A percentile compares a stretch with the other conserved stretches of the same genome.
Conservation (phyloP, 2,329 filamentous ascomycete species). For the Diaporthe vexans region DNA sequence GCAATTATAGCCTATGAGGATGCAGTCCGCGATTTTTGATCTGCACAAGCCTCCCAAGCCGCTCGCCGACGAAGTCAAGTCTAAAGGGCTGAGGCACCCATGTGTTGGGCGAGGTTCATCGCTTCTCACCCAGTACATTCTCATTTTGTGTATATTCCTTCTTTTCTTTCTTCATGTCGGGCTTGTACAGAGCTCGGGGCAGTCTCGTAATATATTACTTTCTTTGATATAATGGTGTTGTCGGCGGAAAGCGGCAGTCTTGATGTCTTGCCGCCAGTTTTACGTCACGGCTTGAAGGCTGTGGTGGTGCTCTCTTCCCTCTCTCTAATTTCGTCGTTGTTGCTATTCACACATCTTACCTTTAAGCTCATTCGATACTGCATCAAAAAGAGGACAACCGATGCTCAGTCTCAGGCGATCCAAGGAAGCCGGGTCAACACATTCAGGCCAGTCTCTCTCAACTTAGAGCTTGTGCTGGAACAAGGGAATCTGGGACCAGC, state of each 20-base stretch:
- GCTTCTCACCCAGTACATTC: accelerated
- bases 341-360: slow-evolving; percentile 47
- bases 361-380: slow-evolving; percentile 49
- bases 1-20: slow-evolving; percentile 2
- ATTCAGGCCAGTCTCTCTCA: slow-evolving; percentile 21
- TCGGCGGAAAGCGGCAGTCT: slow-evolving; percentile 43
- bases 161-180: neutral
- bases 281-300: slow-evolving; percentile 45
- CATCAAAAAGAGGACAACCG: slow-evolving; percentile 38
- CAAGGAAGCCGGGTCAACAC: neutral
- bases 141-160: neutral
- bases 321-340: slow-evolving; percentile 45
- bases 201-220: neutral
- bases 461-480: slow-evolving; percentile 47
- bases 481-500: slow-evolving; percentile 44
- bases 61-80: neutral
- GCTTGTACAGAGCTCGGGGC: neutral
- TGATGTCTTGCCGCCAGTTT: slow-evolving; percentile 42
- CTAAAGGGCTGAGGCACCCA: slow-evolving; percentile 15
- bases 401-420: neutral
- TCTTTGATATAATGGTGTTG: neutral
- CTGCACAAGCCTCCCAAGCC: slow-evolving; percentile 17
- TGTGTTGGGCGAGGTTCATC: too few species aligned
- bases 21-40: neutral
- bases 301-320: slow-evolving; percentile 46